phyloP scores from a whole-genome alignment of 2,329 filamentous ascomycete genomes.

The Colletotrichum sublineola region DNA sequence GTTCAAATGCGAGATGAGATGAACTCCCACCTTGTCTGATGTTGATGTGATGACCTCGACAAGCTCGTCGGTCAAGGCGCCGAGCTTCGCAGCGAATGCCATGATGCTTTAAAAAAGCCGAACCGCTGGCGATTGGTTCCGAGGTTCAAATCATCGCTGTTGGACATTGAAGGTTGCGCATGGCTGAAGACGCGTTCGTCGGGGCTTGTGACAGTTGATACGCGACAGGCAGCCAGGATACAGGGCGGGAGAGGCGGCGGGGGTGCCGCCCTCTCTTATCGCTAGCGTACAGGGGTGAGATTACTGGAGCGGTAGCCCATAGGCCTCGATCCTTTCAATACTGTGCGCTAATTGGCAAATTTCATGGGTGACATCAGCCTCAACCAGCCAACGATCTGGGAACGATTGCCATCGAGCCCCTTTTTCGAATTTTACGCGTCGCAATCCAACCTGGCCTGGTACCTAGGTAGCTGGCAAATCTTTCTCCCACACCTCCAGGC shows the following conservation, averaged over 20 bases:
- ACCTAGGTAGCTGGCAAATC: slow-evolving; percentile 10
- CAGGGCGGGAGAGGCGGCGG: slow-evolving; percentile 24
- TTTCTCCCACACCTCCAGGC: slow-evolving; percentile 28
- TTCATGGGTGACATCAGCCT: slow-evolving; percentile 42
- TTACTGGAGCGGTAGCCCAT: slow-evolving; percentile 23
- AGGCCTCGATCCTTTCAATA: slow-evolving; percentile 20
- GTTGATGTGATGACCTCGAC: slow-evolving; percentile 73
- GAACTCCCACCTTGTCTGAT: slow-evolving; percentile 61
- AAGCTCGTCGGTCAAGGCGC: slow-evolving; percentile 77
- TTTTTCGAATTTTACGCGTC: slow-evolving; percentile 41
- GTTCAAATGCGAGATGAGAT: slow-evolving; percentile 25
- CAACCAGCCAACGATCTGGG: slow-evolving; percentile 31
- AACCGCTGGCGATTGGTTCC: neutral
- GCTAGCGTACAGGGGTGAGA: slow-evolving; percentile 31
- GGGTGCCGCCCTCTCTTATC: slow-evolving; percentile 30
- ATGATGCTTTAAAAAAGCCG: slow-evolving; percentile 59
- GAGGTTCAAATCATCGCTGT: slow-evolving; percentile 4
- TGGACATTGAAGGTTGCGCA: slow-evolving; percentile 3
- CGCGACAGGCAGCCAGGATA: slow-evolving; percentile 12
- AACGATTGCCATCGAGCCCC: slow-evolving; percentile 34
- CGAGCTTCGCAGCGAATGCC: slow-evolving; percentile 77
- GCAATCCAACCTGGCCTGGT: slow-evolving; percentile 26
- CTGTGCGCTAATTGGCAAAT: slow-evolving; percentile 39
- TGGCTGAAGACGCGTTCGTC: slow-evolving; percentile 7
- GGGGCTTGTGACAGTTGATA: neutral